phyloP scores from a whole-genome alignment of 2,329 filamentous ascomycete species.

The Venturia pyrina region DNA sequence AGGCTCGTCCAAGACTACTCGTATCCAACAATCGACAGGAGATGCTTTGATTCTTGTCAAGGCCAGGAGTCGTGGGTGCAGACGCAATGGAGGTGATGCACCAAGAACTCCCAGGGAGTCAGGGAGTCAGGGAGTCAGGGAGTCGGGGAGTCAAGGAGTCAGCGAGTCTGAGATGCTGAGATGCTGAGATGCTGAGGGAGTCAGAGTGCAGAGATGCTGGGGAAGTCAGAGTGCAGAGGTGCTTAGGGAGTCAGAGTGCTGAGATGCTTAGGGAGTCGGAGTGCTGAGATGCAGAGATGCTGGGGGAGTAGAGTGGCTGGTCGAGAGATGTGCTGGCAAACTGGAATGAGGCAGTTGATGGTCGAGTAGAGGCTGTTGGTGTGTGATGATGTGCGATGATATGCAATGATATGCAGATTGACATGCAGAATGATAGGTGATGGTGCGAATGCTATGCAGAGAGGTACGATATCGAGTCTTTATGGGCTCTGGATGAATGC shows the following conservation, averaged over 20 bases:
- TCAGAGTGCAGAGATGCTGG: too few relatives aligned
- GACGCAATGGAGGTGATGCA: too few relatives aligned
- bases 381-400: not conserved
- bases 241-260: not conserved
- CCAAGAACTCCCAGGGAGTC: too few relatives aligned
- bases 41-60: not conserved
- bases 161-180: not conserved
- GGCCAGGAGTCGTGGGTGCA: not conserved
- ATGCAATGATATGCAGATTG: not conserved
- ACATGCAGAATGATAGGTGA: too few relatives aligned
- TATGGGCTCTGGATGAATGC: not conserved
- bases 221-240: not conserved
- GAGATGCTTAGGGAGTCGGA: not conserved
- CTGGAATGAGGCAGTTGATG: not conserved
- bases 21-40: too few relatives aligned
- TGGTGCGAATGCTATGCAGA: not conserved
- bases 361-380: not conserved
- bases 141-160: too few relatives aligned
- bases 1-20: too few relatives aligned
- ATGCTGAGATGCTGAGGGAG: not conserved
- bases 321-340: constrained; percentile 1
- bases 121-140: too few relatives aligned
- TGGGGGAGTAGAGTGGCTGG: not conserved
- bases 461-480: not conserved
- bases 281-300: not conserved